Base-by-base conservation (phyloP, 2,329 filamentous ascomycete species). In the Macrophomina phaseolina region DNA sequence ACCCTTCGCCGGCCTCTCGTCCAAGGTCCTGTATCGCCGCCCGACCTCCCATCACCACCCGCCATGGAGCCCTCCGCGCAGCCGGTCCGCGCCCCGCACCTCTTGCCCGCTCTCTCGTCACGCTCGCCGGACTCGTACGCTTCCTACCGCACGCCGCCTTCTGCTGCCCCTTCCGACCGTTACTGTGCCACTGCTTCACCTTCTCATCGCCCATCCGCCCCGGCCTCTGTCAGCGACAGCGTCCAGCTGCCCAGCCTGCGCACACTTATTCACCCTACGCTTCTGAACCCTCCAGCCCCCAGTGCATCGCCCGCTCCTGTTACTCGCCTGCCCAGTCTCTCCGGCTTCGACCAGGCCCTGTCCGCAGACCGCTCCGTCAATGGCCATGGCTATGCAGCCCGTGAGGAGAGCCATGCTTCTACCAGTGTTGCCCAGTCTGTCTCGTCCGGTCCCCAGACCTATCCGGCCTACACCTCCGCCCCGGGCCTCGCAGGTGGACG, bases 401-500 rank as follows among this genome's bases (percentile, higher is more conserved):
- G 70, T 77, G 78, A 69, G 75, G 77, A 70, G 73, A 75, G 69
- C 74, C 75, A 72, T 73, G 76, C 67, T 73, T 73, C 69, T 74
- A 76, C 51, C 68, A 72, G 68, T 70, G 76, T 69, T 68, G 70
- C 67, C 72, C 74, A 63, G 71, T 69, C n/a, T 23, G 45, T 18
- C 67, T 72, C 48, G 55, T 68, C 55, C 72, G 76, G 58, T 70
- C 71, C 67, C 72, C 74, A 71, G 71, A 73, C 70, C 67, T 73
- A 67, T 68, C 70, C 65, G 69, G 12, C 46, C 5, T 66, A 58
- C 45, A 49, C 46, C 28, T 12, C 64, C 3, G 52, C 64, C 6
- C 11, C 64, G 6, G 34, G 72, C 65, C 73, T 71, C 72, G 38
- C 72, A 69, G 60, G 71, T 18, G 28, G 12, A 12, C 55, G 40